Base-by-base conservation (phyloP, 352 stramenopile genomes). In the Aphanomyces invadans region DNA sequence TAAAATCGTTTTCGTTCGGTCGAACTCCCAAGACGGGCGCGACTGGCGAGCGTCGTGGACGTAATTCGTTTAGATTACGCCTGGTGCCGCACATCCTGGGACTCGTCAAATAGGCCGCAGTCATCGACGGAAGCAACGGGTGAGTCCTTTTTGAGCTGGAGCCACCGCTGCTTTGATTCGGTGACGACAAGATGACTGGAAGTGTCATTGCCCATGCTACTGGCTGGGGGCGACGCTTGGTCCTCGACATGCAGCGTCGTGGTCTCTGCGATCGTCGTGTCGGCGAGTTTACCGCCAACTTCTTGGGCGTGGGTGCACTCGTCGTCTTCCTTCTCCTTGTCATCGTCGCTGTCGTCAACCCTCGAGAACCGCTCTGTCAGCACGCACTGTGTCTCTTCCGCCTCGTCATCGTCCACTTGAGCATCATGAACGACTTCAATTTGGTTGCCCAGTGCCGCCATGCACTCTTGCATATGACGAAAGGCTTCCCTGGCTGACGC, bases 401-500 rank as follows among this genome's bases (percentile, higher is more conserved):
- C 46, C 12, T 45, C 60, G 19, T 57, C 60, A 45, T 67, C 60
- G 19, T 67, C 60, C 19, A 55, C 59, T 15, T 62, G 15, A 17
- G 26, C 29, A 9, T 33, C 33, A 15, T 46, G 21, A 11, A n/a
- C 38, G 23, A 67, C 25, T 11, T 67, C 38, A 33, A 67, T 67
- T 33, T 67, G 60, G 4, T 59, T 25, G 5, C 39, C 60, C 4
- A 67, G 29, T 17, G 48, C 19, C 21, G n/a, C 21, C 60, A 67
- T 67, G 36, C 17, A 42, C 2, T 25, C 10, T 26, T 67, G 33
- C 60, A 67, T 67, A 17, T 67, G 60, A 25, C 44, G 60, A 26
- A 67, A 67, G 10, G 60, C 60, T 56, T 67, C 44, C 3, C 60
- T 39, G 4, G 60, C 60, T 7, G 60, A 57, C 15, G 60, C 60